phyloP scores from a whole-genome alignment of 768 basidiomycete species.

The Russula brevipes region DNA sequence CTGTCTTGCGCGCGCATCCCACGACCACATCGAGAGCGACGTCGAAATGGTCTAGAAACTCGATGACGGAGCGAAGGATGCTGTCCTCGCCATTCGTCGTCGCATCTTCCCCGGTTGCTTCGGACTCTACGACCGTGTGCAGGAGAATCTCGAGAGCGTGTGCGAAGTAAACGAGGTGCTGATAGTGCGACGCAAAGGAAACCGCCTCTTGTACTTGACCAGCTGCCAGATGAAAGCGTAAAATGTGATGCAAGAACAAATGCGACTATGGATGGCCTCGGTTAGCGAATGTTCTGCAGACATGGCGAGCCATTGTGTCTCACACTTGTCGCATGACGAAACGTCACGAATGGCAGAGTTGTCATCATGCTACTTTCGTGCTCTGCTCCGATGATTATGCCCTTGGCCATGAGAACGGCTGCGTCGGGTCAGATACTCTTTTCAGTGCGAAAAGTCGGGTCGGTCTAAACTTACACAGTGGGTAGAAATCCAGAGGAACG shows the following conservation, averaged over 20 bases:
- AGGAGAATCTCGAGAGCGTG: slow-evolving; percentile 93
- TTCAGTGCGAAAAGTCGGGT: slow-evolving; percentile 12
- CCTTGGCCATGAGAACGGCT: slow-evolving; percentile 99
- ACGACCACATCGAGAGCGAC: slow-evolving; percentile 89
- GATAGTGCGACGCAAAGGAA: slow-evolving; percentile 79
- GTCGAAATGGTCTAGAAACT: slow-evolving; percentile 94
- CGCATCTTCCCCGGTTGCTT: slow-evolving; percentile 38
- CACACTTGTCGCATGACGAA: slow-evolving; percentile 87
- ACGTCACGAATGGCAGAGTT: slow-evolving; percentile 84
- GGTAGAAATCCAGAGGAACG: slow-evolving; percentile 91
- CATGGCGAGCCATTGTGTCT: slow-evolving; percentile 29
- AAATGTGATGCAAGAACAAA: slow-evolving; percentile 87
- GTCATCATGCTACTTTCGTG: slow-evolving; percentile 73
- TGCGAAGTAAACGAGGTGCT: slow-evolving; percentile 84
- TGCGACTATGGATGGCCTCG: slow-evolving; percentile 58
- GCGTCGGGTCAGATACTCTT: slow-evolving; percentile 1
- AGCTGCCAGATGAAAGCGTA: slow-evolving; percentile 73
- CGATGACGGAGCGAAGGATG: slow-evolving; percentile 64
- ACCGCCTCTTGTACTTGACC: slow-evolving; percentile 70
- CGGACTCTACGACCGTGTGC: slow-evolving; percentile 88
- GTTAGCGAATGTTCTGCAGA: background rate
- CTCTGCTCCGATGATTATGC: slow-evolving; percentile 95
- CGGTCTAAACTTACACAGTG: slow-evolving; percentile 63
- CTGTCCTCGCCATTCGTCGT: slow-evolving; percentile 6
- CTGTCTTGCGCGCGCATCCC: slow-evolving; percentile 93